A percentile compares a stretch with the other conserved stretches of the same genome.
Evolutionary conservation across 345 rosid species (phyloP).

Genomic region (Heritiera fomes): DNA sequence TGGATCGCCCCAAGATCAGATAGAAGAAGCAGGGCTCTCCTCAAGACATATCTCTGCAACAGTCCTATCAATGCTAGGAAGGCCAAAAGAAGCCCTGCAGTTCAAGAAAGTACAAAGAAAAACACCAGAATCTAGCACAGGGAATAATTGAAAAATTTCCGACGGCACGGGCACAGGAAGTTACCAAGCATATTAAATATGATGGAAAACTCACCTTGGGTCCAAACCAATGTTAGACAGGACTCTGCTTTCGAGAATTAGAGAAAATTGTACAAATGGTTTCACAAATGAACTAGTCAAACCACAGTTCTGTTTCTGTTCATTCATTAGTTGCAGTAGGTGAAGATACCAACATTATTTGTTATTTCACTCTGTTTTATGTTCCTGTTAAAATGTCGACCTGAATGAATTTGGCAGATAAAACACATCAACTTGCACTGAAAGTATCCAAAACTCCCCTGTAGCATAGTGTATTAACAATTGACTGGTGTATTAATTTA

Average conservation of each 20-base stretch:
- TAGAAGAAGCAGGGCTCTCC: conserved; percentile 64
- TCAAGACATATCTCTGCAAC: conserved; percentile 62
- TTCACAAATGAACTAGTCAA: conserved; percentile 3
- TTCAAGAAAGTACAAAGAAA: conserved; percentile 32
- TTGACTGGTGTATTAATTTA: neutral
- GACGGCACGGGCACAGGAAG: neutral
- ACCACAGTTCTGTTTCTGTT: conserved; percentile 5
- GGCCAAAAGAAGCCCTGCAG: conserved; percentile 54
- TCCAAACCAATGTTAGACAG: neutral
- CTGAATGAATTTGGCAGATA: neutral
- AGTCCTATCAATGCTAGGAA: conserved; percentile 59
- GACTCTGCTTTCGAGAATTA: neutral
- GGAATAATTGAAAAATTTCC: neutral
- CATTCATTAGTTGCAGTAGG: neutral
- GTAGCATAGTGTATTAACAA: neutral
- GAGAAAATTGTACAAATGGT: neutral
- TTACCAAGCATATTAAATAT: neutral
- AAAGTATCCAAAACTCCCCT: neutral
- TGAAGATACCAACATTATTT: no score
- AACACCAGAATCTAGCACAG: conserved; percentile 7
- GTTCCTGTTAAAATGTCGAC: neutral
- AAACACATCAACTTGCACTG: neutral
- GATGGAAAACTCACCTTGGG: neutral
- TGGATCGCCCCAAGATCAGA: conserved; percentile 58
- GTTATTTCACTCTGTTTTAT: neutral